Conservation (phyloP, 2,329 filamentous ascomycete species). For the Sclerotinia sclerotiorum region DNA sequence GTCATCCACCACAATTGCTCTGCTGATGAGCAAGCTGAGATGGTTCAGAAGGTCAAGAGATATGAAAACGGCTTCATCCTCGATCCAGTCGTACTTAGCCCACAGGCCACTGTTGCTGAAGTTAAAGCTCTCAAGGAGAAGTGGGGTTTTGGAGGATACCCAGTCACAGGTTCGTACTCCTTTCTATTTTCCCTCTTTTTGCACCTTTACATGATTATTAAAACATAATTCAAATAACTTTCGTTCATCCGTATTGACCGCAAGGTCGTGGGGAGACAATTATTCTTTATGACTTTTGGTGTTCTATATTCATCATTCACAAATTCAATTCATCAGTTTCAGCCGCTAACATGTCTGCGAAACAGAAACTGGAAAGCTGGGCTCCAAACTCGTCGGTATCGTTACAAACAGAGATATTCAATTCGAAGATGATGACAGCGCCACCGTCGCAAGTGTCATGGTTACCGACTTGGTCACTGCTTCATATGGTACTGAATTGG, state of each 20-base stretch:
- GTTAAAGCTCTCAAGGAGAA: conserved; percentile 92
- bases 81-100: conserved; percentile 89
- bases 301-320: conserved; percentile 25
- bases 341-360: conserved; percentile 43
- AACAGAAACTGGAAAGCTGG: conserved; percentile 84
- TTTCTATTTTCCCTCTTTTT: conserved; percentile 36
- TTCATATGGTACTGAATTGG: conserved; percentile 74
- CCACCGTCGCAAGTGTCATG: conserved; percentile 87
- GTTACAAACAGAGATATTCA: conserved; percentile 98
- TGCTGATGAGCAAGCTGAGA: conserved; percentile 94
- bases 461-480: conserved; percentile 92
- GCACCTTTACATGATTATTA: conserved; percentile 70
- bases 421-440: conserved; percentile 76
- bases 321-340: not conserved
- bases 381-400: conserved; percentile 94
- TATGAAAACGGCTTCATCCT: conserved; percentile 99
- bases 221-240: conserved; percentile 83
- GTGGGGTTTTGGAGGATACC: conserved; percentile 98
- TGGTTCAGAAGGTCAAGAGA: conserved; percentile 98
- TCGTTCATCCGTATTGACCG: conserved; percentile 99
- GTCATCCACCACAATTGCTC: conserved; percentile 99
- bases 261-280: conserved; percentile 79
- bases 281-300: conserved; percentile 49
- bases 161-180: conserved; percentile 83
- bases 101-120: conserved; percentile 84